These are phyloP conservation scores for Rhizopus sp. DNA, from an alignment of 371 early-diverging fungal genomes.

Conservation along the genomic window DNA sequence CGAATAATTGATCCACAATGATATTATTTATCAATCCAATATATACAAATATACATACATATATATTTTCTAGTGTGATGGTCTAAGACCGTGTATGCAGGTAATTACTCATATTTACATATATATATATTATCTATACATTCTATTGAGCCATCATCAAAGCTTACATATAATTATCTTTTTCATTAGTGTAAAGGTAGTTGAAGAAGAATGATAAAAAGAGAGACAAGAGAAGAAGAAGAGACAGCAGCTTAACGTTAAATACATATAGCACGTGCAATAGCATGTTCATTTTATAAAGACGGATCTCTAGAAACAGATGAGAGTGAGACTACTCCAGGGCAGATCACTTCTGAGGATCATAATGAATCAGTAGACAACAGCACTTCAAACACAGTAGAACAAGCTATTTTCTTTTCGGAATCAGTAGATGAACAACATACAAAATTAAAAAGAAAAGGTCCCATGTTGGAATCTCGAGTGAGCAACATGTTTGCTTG, in stretches of 20 bases:
- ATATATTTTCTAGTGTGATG: conserved; percentile 23
- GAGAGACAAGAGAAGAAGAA: background rate
- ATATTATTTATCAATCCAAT: too few relatives aligned
- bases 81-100: conserved; percentile 35
- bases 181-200: conserved; percentile 30
- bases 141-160: background rate
- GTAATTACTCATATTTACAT: conserved; percentile 13
- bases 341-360: background rate
- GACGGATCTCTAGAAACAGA: conserved; percentile 25
- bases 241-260: conserved; percentile 1
- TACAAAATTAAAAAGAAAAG: conserved; percentile 22
- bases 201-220: conserved; percentile 2
- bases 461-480: conserved; percentile 24
- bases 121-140: background rate
- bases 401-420: conserved; percentile 15
- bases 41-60: too few relatives aligned
- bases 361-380: conserved; percentile 4
- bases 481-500: conserved; percentile 17
- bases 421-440: conserved; percentile 16
- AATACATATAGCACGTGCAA: background rate
- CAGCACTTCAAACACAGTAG: background rate
- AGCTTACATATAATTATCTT: background rate
- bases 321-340: background rate
- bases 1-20: too few relatives aligned
- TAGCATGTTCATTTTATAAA: conserved; percentile 28